Evolutionary conservation across 805 yeast genomes (phyloP).

Genomic region (Ogataea sp.): DNA sequence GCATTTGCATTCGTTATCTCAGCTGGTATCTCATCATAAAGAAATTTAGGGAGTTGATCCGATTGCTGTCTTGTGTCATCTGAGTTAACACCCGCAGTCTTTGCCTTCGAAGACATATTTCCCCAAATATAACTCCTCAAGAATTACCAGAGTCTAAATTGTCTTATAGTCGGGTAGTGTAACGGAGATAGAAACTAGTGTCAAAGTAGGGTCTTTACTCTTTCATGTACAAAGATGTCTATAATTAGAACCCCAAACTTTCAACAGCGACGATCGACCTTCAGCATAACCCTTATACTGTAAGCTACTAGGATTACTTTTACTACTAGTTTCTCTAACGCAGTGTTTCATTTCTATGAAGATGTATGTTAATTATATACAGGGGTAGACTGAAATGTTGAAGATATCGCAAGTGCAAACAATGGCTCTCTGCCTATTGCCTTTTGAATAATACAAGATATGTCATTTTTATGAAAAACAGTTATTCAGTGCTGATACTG

Average conservation of each 20-base stretch:
- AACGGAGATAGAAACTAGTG: too few relatives aligned
- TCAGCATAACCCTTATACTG: too few relatives aligned
- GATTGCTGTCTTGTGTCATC: neutral
- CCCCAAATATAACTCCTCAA: neutral
- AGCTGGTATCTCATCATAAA: constrained; percentile 22
- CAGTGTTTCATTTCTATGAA: neutral
- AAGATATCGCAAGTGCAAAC: neutral
- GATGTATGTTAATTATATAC: neutral
- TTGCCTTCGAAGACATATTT: neutral
- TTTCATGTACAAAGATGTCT: too few relatives aligned
- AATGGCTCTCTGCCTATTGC: too few relatives aligned
- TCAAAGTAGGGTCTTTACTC: too few relatives aligned
- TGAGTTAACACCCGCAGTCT: neutral
- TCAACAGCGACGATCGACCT: neutral
- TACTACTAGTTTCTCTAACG: neutral
- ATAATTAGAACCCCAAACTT: neutral
- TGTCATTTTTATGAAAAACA: too few relatives aligned
- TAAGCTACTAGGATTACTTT: too few relatives aligned
- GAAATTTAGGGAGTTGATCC: constrained; percentile 16
- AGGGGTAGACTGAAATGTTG: neutral
- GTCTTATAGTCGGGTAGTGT: too few relatives aligned
- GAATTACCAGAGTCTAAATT: neutral
- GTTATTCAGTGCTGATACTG: too few relatives aligned
- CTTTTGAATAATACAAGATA: too few relatives aligned
- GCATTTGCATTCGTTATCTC: constrained; percentile 18